A percentile compares a stretch with the other conserved stretches of the same genome.
phyloP scores from a whole-genome alignment of 2,329 filamentous ascomycete genomes.

The Ceratocystis diversiconidia region DNA sequence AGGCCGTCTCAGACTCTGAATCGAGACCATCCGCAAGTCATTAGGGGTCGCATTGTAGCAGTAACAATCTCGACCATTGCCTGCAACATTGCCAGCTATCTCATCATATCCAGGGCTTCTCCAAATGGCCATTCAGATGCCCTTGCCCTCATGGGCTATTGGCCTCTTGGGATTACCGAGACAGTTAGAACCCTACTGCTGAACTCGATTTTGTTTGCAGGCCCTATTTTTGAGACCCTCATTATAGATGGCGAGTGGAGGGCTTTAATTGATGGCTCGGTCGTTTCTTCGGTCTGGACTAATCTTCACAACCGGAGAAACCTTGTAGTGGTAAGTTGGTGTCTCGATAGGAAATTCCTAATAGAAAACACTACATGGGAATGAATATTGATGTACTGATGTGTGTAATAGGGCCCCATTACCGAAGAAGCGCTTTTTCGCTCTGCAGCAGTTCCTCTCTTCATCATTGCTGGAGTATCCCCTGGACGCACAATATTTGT shows the following conservation, averaged over 20 bases:
- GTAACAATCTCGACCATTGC: constrained; percentile 62
- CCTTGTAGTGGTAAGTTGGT: constrained; percentile 56
- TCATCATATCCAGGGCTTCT: constrained; percentile 42
- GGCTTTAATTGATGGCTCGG: constrained; percentile 43
- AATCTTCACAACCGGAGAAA: constrained; percentile 81
- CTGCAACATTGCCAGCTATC: constrained; percentile 48
- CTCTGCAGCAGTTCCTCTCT: constrained; percentile 67
- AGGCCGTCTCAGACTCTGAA: constrained; percentile 65
- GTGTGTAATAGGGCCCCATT: constrained; percentile 44
- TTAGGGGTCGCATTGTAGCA: constrained; percentile 68
- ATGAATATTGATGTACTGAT: constrained; percentile 6
- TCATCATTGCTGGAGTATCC: constrained; percentile 54
- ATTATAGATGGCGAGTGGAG: constrained; percentile 59
- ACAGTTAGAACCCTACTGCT: constrained; percentile 50
- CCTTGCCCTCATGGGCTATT: constrained; percentile 55
- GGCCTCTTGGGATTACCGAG: constrained; percentile 57
- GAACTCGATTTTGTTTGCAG: constrained; percentile 65
- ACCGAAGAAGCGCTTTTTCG: constrained; percentile 94
- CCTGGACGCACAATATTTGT: constrained; percentile 54
- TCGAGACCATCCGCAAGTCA: constrained; percentile 78
- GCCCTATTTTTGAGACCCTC: constrained; percentile 67
- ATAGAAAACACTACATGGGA: background rate
- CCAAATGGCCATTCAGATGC: constrained; percentile 5
- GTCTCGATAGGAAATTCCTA: background rate
- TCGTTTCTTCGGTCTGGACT: constrained; percentile 45